phyloP scores from a whole-genome alignment of 805 yeast species.

The Teunomyces aglyptinius region DNA sequence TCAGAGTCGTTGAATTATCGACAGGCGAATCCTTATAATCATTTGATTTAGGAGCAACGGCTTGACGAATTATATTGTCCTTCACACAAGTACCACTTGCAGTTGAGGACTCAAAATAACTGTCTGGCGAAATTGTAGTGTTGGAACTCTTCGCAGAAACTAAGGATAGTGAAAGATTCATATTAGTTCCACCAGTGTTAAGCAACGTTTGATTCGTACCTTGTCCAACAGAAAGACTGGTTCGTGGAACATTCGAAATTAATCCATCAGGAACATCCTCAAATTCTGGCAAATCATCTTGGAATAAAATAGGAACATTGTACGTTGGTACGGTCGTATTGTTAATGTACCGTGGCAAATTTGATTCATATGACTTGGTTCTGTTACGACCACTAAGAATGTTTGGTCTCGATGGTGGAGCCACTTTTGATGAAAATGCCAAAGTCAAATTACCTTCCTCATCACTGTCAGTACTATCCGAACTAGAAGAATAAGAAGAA shows the following conservation, averaged over 20 bases:
- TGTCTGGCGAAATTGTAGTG: conserved; percentile 15
- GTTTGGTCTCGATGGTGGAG: conserved; percentile 32
- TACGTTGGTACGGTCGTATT: conserved; percentile 11
- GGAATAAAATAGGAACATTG: conserved; percentile 31
- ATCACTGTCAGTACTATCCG: conserved; percentile 22
- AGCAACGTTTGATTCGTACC: not conserved
- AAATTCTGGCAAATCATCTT: conserved; percentile 31
- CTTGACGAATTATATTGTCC: not conserved
- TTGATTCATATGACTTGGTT: conserved; percentile 44
- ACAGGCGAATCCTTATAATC: not conserved
- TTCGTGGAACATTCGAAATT: conserved; percentile 29
- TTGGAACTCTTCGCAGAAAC: conserved; percentile 15
- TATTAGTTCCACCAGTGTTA: conserved; percentile 5
- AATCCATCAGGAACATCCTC: conserved; percentile 43
- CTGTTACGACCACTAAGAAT: conserved; percentile 31
- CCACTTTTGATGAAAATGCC: conserved; percentile 42
- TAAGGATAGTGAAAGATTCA: conserved; percentile 14
- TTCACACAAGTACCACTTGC: not conserved
- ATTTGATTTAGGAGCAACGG: not conserved
- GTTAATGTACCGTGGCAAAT: conserved; percentile 27
- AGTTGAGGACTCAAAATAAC: not conserved
- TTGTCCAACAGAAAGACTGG: conserved; percentile 17
- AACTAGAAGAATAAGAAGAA: conserved; percentile 12
- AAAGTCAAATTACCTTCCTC: conserved; percentile 45
- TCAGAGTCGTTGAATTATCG: not conserved